A percentile compares a stretch with the other conserved stretches of the same genome.
These are phyloP conservation scores for Euphorbia tirucalli DNA, from an alignment of 345 rosid genomes.

Conservation along the genomic window DNA sequence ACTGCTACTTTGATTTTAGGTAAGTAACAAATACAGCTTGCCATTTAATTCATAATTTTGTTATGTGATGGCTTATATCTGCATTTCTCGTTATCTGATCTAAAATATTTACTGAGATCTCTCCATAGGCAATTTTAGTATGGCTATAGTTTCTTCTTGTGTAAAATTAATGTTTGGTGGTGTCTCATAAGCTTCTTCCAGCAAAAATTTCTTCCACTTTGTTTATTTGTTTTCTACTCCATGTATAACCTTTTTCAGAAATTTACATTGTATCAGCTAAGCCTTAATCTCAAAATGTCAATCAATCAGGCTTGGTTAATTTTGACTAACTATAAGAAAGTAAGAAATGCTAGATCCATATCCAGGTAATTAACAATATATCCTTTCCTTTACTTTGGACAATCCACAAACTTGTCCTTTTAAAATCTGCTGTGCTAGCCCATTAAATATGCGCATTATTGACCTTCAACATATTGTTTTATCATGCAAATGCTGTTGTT, in stretches of 20 bases:
- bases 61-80: neutral
- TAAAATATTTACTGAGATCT: neutral
- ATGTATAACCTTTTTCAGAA: neutral
- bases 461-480: too few relatives aligned
- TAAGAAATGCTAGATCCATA: neutral
- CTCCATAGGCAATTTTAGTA: neutral
- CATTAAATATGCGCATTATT: too few relatives aligned
- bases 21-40: conserved; percentile 25
- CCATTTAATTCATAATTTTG: neutral
- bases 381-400: neutral
- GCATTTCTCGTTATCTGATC: neutral
- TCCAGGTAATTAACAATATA: neutral
- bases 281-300: neutral
- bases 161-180: neutral
- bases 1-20: conserved; percentile 94
- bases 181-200: neutral
- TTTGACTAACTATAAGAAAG: neutral
- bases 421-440: too few relatives aligned
- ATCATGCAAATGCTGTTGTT: neutral
- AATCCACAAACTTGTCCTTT: neutral
- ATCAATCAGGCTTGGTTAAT: neutral
- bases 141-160: neutral
- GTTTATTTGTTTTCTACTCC: neutral
- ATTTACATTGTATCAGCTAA: neutral
- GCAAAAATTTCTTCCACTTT: neutral